Conservation (phyloP, 148 eudicot species). For the Rhododendron henanense region DNA sequence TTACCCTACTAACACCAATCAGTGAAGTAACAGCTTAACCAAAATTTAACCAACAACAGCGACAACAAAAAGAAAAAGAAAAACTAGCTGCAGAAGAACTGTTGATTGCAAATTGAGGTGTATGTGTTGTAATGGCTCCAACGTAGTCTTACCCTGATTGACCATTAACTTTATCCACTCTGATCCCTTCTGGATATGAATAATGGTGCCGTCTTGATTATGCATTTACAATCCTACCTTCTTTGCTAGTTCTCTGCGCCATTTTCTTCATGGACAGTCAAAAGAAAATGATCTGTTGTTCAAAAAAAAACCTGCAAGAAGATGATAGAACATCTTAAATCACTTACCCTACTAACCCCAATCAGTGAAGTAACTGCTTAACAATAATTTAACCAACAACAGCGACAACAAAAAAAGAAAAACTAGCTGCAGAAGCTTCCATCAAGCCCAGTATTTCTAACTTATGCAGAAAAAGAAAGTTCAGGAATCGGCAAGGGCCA, state of each 20-base stretch:
- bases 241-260: conserved; percentile 40
- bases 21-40: neutral
- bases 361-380: no score
- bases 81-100: neutral
- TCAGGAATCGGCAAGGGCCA: neutral
- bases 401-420: neutral
- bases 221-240: conserved; percentile 80
- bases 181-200: conserved; percentile 70
- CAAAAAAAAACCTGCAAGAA: conserved; percentile 35
- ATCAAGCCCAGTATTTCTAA: neutral
- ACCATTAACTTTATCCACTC: conserved; percentile 48
- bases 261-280: conserved; percentile 71
- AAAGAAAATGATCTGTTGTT: conserved; percentile 42
- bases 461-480: neutral
- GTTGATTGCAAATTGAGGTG: no score
- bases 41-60: neutral
- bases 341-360: neutral
- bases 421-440: neutral
- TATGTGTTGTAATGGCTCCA: no score
- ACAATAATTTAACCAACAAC: neutral
- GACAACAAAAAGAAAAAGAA: neutral
- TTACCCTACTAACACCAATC: neutral
- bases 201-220: conserved; percentile 64
- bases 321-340: neutral
- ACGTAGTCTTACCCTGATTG: conserved; percentile 14